A percentile compares a stretch with the other conserved stretches of the same genome.
These are phyloP conservation scores for Corylus americana DNA, from an alignment of 306 rosid species.

Conservation along the genomic window DNA sequence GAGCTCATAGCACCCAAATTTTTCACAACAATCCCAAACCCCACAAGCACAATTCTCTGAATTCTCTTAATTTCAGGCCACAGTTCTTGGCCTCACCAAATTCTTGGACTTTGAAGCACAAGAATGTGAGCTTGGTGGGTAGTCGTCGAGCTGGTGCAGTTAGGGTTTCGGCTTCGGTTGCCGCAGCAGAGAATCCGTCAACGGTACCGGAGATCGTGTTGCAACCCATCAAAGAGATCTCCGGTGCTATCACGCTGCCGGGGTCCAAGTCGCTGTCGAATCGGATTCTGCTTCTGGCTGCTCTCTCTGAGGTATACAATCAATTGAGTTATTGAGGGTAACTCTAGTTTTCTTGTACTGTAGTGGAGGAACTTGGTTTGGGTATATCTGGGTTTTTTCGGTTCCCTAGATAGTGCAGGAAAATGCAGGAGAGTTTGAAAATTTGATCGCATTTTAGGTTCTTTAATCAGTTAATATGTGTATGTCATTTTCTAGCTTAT, in stretches of 20 bases:
- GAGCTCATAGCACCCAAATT: conserved; percentile 54
- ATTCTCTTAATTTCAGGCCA: conserved; percentile 53
- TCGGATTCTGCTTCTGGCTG: conserved; percentile 92
- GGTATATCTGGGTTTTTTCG: not conserved
- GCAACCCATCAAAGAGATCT: conserved; percentile 86
- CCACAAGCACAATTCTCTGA: conserved; percentile 55
- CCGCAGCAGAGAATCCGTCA: conserved; percentile 74
- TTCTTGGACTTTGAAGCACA: conserved; percentile 45
- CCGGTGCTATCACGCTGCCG: conserved; percentile 82
- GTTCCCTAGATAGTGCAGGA: not conserved
- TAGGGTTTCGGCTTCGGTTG: conserved; percentile 63
- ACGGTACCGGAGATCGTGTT: conserved; percentile 80
- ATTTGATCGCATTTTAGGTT: not conserved
- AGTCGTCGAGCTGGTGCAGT: conserved; percentile 31
- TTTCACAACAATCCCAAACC: conserved; percentile 45
- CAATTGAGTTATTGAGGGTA: not conserved
- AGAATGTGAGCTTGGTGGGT: conserved; percentile 30
- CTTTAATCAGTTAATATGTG: not conserved
- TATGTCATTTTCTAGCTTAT: not conserved
- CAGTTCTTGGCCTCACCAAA: conserved; percentile 46
- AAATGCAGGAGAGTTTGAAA: not conserved
- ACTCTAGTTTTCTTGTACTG: not conserved
- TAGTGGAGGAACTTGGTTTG: not conserved
- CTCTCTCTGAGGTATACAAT: conserved; percentile 86
- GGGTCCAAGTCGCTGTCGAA: conserved; percentile 95